Percentiles rank a stretch among this genome's conserved stretches.
These are phyloP conservation scores for Phoma sp. DNA, from an alignment of 2,329 filamentous ascomycete species.

Conservation along the genomic window DNA sequence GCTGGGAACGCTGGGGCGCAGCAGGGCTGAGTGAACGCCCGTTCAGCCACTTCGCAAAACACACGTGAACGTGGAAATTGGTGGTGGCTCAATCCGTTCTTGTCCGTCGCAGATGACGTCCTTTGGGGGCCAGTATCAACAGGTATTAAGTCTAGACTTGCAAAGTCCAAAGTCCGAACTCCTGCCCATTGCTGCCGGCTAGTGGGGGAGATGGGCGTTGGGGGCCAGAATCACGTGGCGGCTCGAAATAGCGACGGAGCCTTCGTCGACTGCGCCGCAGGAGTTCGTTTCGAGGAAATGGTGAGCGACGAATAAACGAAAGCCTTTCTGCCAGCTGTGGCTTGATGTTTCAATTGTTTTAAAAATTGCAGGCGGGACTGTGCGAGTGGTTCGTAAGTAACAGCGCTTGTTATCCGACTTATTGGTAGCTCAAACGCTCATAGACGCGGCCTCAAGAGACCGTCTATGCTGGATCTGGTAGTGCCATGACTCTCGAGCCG, in stretches of 20 bases:
- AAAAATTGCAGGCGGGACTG: background rate
- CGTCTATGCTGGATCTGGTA: too few relatives aligned
- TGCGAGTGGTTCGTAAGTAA: background rate
- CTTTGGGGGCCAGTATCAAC: background rate
- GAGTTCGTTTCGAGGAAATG: conserved; percentile 16
- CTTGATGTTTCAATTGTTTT: background rate
- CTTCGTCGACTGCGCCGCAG: conserved; percentile 29
- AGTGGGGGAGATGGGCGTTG: background rate
- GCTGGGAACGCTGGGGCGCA: conserved; percentile 14
- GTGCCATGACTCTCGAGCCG: too few relatives aligned
- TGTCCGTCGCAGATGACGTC: background rate
- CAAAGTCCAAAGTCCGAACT: background rate
- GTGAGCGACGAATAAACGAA: conserved; percentile 11
- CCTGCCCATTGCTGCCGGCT: background rate
- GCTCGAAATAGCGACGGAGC: conserved; percentile 16
- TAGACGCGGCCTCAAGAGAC: too few relatives aligned
- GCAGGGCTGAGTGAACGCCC: conserved; percentile 18
- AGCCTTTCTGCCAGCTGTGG: conserved; percentile 32
- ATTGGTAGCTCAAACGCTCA: background rate
- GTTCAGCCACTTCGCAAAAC: conserved; percentile 20
- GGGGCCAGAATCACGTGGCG: conserved; percentile 6
- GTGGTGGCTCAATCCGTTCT: conserved; percentile 6
- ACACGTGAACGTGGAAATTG: conserved; percentile 17
- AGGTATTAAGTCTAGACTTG: background rate
- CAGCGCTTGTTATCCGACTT: background rate